phyloP scores from a whole-genome alignment of 176 grass and related monocot species.

The Musa beccarii region DNA sequence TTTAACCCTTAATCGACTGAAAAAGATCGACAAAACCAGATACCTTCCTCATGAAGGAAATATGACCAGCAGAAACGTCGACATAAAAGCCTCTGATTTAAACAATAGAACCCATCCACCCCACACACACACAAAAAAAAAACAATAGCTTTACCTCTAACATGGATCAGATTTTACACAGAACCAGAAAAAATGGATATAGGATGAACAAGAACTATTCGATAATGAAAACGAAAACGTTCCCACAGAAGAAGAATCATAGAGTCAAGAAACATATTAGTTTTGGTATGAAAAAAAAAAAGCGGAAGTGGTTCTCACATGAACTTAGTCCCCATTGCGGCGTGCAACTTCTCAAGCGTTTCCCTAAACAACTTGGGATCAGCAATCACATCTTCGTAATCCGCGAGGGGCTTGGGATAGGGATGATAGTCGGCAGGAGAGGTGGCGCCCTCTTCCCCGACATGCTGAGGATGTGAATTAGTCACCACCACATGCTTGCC shows the following conservation, averaged over 20 bases:
- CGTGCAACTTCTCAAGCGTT: slow-evolving; percentile 36
- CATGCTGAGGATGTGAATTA: not conserved
- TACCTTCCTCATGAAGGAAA: too few relatives aligned
- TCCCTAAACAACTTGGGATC: slow-evolving; percentile 26
- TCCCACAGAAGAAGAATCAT: not conserved
- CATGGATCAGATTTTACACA: too few relatives aligned
- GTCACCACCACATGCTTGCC: not conserved
- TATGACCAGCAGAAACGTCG: too few relatives aligned
- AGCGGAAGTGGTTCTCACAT: slow-evolving; percentile 23
- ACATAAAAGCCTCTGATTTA: not conserved
- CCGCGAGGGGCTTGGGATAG: slow-evolving; percentile 28
- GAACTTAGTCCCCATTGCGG: slow-evolving; percentile 30
- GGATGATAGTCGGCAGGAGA: not conserved
- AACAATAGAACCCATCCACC: not conserved
- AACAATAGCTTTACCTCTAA: too few relatives aligned
- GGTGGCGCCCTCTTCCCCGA: not conserved
- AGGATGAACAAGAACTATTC: too few relatives aligned
- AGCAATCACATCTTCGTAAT: slow-evolving; percentile 35
- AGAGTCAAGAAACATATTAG: not conserved
- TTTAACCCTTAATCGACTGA: too few relatives aligned
- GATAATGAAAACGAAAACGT: not conserved
- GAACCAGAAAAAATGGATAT: too few relatives aligned
- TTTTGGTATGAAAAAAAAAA: not conserved
- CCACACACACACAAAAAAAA: too few relatives aligned
- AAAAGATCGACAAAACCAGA: too few relatives aligned